These are phyloP conservation scores for Auriscalpium vulgare DNA, from an alignment of 768 basidiomycete species.

Conservation along the genomic window DNA sequence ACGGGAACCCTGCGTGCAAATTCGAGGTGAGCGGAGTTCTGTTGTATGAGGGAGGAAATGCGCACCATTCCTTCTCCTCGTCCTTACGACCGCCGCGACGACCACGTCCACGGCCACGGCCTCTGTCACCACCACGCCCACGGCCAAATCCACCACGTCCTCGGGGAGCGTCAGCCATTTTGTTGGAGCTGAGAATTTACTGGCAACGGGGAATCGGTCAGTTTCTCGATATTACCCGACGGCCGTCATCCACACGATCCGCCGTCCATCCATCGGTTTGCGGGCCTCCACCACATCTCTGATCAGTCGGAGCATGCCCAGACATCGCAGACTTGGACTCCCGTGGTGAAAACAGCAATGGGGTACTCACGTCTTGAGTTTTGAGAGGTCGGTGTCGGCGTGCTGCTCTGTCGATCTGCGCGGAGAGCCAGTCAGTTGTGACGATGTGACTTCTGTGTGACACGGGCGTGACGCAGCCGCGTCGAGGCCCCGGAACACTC, in stretches of 20 bases:
- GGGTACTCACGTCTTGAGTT: conserved; percentile 5
- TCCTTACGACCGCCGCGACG: conserved; percentile 98
- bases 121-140: conserved; percentile 61
- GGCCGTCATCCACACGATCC: conserved; percentile 1
- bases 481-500: background rate
- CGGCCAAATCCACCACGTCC: conserved; percentile 90
- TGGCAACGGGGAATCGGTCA: conserved; percentile 8
- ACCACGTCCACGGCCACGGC: conserved; percentile 65
- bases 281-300: background rate
- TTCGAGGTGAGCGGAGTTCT: conserved; percentile 3
- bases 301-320: background rate
- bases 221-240: too few species aligned
- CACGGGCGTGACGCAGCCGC: background rate
- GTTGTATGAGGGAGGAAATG: conserved; percentile 1
- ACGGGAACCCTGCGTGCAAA: conserved; percentile 71
- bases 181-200: conserved; percentile 18
- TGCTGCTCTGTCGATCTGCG: too few species aligned
- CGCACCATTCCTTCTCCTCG: conserved; percentile 99
- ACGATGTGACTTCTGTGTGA: background rate
- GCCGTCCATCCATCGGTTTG: conserved; percentile 6
- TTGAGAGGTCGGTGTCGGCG: background rate
- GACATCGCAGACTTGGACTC: background rate
- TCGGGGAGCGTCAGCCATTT: conserved; percentile 84
- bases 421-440: background rate
- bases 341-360: background rate